Evolutionary conservation across 495 filamentous ascomycete genomes (phyloP).

Genomic region (Hypomontagnella submonticulosa): DNA sequence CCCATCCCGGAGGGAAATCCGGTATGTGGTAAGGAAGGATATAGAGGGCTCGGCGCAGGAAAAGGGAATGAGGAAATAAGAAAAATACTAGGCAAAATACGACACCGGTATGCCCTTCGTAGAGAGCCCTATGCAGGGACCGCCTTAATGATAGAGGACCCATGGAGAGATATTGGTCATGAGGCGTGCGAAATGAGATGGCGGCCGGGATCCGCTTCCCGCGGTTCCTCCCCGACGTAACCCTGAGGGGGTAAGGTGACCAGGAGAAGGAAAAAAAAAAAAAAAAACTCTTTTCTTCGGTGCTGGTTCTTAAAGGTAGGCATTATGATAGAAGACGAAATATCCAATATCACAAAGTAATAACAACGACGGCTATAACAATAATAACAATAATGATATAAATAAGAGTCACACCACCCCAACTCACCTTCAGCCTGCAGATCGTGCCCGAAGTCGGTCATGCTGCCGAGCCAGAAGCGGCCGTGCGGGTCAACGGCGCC

Average conservation of each 20-base stretch:
- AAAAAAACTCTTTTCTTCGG: too few species aligned
- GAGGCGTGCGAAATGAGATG: slow-evolving; percentile 28
- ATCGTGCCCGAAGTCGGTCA: slow-evolving; percentile 76
- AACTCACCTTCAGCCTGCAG: slow-evolving; percentile 65
- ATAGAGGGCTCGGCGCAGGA: too few species aligned
- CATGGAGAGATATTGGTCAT: slow-evolving; percentile 3
- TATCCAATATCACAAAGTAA: too few species aligned
- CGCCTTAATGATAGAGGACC: background rate
- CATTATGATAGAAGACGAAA: too few species aligned
- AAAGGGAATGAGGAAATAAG: background rate
- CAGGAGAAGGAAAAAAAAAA: too few species aligned
- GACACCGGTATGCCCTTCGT: slow-evolving; percentile 12
- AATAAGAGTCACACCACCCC: too few species aligned
- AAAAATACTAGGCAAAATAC: slow-evolving; percentile 9
- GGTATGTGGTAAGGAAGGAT: slow-evolving; percentile 13
- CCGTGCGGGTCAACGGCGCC: slow-evolving; percentile 83
- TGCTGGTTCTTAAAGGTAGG: too few species aligned
- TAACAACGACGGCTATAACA: too few species aligned
- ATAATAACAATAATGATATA: too few species aligned
- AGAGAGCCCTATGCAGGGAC: slow-evolving; percentile 13
- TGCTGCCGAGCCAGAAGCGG: slow-evolving; percentile 87
- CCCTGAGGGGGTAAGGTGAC: too few species aligned
- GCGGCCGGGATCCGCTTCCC: slow-evolving; percentile 17
- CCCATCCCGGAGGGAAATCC: slow-evolving; percentile 15
- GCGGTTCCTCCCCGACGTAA: slow-evolving; percentile 6